Evolutionary conservation across 2,329 filamentous ascomycete species (phyloP).

Genomic region (Fusarium camptoceras): DNA sequence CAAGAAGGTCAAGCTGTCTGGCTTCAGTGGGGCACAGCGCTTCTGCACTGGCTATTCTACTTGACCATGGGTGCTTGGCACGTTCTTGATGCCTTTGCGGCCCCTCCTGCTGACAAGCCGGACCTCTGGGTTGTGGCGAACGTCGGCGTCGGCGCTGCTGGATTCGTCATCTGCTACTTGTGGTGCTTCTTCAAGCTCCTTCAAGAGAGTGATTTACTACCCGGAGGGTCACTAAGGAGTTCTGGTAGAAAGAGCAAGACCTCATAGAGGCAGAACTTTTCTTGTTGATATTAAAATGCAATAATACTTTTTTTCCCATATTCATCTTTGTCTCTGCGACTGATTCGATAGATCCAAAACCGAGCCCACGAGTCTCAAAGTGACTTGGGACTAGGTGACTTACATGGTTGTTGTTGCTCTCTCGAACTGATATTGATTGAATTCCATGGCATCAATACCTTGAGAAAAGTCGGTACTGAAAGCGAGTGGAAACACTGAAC

Average conservation of each 20-base stretch:
- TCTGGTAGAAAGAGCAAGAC: constrained; percentile 51
- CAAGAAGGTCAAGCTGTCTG: constrained; percentile 55
- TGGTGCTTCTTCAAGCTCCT: constrained; percentile 85
- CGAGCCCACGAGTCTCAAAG: background rate
- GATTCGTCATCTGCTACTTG: constrained; percentile 87
- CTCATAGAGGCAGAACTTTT: constrained; percentile 16
- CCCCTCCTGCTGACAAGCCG: constrained; percentile 80
- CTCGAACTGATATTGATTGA: background rate
- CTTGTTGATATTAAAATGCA: constrained; percentile 7
- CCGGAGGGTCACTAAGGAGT: constrained; percentile 43
- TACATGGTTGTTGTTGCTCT: background rate
- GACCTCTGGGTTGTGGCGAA: constrained; percentile 96
- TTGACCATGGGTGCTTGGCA: constrained; percentile 85
- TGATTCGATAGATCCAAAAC: background rate
- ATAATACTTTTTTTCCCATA: background rate
- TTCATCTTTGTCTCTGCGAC: background rate
- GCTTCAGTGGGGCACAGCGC: constrained; percentile 65
- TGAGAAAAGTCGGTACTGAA: background rate
- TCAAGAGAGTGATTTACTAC: constrained; percentile 67
- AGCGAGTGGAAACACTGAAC: background rate
- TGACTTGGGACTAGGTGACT: background rate
- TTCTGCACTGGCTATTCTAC: constrained; percentile 83
- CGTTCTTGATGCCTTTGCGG: constrained; percentile 74
- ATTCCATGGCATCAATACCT: background rate
- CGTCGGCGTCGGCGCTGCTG: constrained; percentile 84